A percentile compares a stretch with the other conserved stretches of the same genome.
phyloP scores from a whole-genome alignment of 169 alveolate species.

The Cryptosporidium sp. region DNA sequence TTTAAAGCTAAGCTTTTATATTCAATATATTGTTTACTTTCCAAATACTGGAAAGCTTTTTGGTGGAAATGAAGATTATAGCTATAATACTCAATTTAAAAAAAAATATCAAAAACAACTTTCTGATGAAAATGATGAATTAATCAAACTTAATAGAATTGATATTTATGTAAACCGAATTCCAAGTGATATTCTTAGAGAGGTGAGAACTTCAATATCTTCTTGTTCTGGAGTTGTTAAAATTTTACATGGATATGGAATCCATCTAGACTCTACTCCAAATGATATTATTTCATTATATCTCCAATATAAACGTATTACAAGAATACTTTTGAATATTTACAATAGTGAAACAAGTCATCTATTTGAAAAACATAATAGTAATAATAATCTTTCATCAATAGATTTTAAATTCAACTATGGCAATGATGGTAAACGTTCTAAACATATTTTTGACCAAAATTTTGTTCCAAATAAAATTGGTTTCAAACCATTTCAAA shows the following conservation, averaged over 20 bases:
- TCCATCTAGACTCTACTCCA: constrained; percentile 18
- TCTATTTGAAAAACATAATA: neutral
- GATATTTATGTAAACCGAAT: constrained; percentile 36
- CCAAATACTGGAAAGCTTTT: constrained; percentile 51
- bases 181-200: neutral
- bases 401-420: neutral
- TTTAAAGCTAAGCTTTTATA: constrained; percentile 22
- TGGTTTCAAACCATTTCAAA: constrained; percentile 36
- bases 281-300: constrained; percentile 18
- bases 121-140: neutral
- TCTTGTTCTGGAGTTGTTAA: constrained; percentile 24
- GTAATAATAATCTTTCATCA: neutral
- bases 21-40: constrained; percentile 32
- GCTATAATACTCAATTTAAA: neutral
- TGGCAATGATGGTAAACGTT: neutral
- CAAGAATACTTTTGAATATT: constrained; percentile 24
- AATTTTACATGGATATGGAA: constrained; percentile 12
- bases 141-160: constrained; percentile 6
- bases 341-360: neutral
- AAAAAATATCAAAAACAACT: neutral
- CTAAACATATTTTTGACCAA: constrained; percentile 3
- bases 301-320: constrained; percentile 32
- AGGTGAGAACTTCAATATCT: constrained; percentile 10
- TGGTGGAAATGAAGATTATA: constrained; percentile 1
- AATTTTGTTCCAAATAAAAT: constrained; percentile 17